Conservation (phyloP, 768 basidiomycete genomes). For the Scleroderma bovista region DNA sequence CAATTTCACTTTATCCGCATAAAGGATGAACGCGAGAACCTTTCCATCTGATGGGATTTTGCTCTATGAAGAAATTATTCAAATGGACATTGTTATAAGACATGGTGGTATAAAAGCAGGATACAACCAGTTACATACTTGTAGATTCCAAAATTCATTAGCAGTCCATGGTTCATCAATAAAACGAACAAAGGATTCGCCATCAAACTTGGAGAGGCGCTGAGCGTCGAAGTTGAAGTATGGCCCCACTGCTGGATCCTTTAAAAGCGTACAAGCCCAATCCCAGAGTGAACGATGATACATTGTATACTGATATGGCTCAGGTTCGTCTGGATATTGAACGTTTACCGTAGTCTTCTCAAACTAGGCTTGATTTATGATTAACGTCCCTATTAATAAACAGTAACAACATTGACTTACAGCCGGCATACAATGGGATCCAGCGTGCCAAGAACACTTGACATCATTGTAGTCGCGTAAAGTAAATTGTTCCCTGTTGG, state of each 20-base stretch:
- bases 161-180: slow-evolving; percentile 36
- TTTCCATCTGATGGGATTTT: slow-evolving; percentile 11
- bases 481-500: not conserved
- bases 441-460: slow-evolving; percentile 1
- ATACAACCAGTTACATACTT: slow-evolving; percentile 21
- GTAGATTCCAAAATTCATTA: slow-evolving; percentile 30
- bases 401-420: slow-evolving; percentile 1
- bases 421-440: not conserved
- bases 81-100: not conserved
- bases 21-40: slow-evolving; percentile 30
- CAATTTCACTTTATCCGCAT: slow-evolving; percentile 39
- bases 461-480: not conserved
- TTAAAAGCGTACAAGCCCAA: slow-evolving; percentile 25
- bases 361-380: slow-evolving; percentile 3
- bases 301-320: not conserved
- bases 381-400: slow-evolving; percentile 1
- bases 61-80: not conserved
- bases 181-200: slow-evolving; percentile 20
- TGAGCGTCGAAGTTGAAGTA: slow-evolving; percentile 31
- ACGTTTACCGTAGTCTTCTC: not conserved
- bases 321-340: not conserved
- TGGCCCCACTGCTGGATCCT: slow-evolving; percentile 16
- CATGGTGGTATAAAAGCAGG: not conserved
- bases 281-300: slow-evolving; percentile 1
- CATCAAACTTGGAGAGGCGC: slow-evolving; percentile 23